Evolutionary conservation across 2,329 filamentous ascomycete genomes (phyloP).

Genomic region (Seiridium cupressi): DNA sequence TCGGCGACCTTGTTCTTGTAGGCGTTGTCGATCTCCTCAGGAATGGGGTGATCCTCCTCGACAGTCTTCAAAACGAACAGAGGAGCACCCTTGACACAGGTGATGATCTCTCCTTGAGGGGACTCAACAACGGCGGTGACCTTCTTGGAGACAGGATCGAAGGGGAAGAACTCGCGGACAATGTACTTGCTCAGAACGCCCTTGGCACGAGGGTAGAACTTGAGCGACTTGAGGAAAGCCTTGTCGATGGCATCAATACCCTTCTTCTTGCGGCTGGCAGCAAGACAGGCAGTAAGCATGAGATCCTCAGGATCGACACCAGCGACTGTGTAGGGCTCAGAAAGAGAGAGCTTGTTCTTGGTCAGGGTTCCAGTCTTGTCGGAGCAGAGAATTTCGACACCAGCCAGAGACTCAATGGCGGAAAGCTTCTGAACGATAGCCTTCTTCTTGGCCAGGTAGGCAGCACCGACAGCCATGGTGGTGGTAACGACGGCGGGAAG

Average conservation of each 20-base stretch:
- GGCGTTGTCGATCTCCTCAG: slow-evolving; percentile 72
- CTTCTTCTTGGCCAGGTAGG: slow-evolving; percentile 88
- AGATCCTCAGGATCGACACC: slow-evolving; percentile 85
- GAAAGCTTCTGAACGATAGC: slow-evolving; percentile 92
- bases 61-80: slow-evolving; percentile 85
- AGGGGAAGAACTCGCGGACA: slow-evolving; percentile 81
- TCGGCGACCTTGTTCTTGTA: slow-evolving; percentile 94
- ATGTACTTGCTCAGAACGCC: slow-evolving; percentile 78
- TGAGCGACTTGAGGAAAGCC: slow-evolving; percentile 85
- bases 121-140: slow-evolving; percentile 82
- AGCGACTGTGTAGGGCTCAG: slow-evolving; percentile 79
- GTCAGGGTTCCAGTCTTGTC: slow-evolving; percentile 93
- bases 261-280: slow-evolving; percentile 89
- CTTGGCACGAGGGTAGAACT: slow-evolving; percentile 81
- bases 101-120: slow-evolving; percentile 78
- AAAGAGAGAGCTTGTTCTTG: slow-evolving; percentile 88
- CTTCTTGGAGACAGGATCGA: slow-evolving; percentile 93
- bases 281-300: slow-evolving; percentile 88
- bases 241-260: slow-evolving; percentile 94
- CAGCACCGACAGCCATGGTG: slow-evolving; percentile 91
- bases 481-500: slow-evolving; percentile 91
- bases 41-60: slow-evolving; percentile 78
- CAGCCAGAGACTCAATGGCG: slow-evolving; percentile 87
- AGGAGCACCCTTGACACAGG: slow-evolving; percentile 88
- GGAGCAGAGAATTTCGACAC: slow-evolving; percentile 91